Evolutionary conservation across 495 filamentous ascomycete genomes (phyloP).

Genomic region (Lindgomyces ingoldianus): DNA sequence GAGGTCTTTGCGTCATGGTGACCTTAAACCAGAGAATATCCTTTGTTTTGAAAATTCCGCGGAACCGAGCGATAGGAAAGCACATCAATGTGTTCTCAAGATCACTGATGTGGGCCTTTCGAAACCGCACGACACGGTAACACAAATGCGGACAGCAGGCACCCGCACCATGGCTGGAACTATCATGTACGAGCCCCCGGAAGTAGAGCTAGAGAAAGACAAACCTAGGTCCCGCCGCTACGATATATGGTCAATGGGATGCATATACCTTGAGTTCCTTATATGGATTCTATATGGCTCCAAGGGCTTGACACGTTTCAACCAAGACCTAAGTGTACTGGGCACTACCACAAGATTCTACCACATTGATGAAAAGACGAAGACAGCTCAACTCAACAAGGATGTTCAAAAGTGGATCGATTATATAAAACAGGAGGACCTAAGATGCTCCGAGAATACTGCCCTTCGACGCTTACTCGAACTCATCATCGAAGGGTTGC

Average conservation of each 20-base stretch:
- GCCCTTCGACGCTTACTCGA: no score
- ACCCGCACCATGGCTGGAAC: slow-evolving; percentile 23
- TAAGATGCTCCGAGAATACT: no score
- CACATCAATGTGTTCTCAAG: slow-evolving; percentile 15
- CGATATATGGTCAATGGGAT: slow-evolving; percentile 49
- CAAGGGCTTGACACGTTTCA: slow-evolving; percentile 32
- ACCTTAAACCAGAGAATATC: no score
- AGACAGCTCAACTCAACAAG: no score
- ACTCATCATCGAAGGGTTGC: no score
- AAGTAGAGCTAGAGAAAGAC: slow-evolving; percentile 25
- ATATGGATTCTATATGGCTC: slow-evolving; percentile 46
- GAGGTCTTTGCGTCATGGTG: slow-evolving; percentile 2
- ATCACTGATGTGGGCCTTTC: slow-evolving; percentile 42
- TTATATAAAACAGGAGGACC: no score
- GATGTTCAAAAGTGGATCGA: no score
- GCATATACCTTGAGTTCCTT: slow-evolving; percentile 44
- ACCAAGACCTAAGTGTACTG: not conserved
- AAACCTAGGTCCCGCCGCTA: slow-evolving; percentile 36
- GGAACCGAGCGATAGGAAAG: no score
- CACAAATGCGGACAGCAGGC: slow-evolving; percentile 15
- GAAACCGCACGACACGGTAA: slow-evolving; percentile 30
- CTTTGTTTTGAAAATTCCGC: not conserved
- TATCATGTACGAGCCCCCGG: slow-evolving; percentile 39
- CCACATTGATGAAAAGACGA: not conserved
- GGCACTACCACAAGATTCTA: slow-evolving; percentile 3